Evolutionary conservation across 176 grass and related monocot species (phyloP).

Genomic region (Echinochloa phyllopogon): DNA sequence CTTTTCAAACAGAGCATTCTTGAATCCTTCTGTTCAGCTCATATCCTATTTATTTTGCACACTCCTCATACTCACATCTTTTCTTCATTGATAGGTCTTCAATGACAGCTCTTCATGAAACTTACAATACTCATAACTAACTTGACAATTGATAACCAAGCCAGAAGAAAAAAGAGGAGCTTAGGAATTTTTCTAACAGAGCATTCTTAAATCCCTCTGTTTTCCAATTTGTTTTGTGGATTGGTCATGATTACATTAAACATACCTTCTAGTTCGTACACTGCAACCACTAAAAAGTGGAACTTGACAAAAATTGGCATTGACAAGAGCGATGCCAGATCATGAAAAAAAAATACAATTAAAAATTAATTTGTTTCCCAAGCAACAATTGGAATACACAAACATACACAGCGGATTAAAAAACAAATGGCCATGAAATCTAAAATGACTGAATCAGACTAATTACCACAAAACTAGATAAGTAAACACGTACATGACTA

Average conservation of each 20-base stretch:
- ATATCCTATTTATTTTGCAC: slow-evolving; percentile 1
- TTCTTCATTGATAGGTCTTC: not conserved
- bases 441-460: slow-evolving; percentile 2
- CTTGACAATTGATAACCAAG: not conserved
- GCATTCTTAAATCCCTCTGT: not conserved
- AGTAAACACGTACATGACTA: slow-evolving; percentile 13
- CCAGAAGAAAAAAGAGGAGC: not conserved
- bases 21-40: not conserved
- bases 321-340: not conserved
- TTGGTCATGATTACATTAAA: no score
- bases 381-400: not conserved
- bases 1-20: not conserved
- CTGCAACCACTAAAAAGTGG: not conserved
- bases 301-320: not conserved
- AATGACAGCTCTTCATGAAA: not conserved
- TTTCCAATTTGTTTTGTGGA: not conserved
- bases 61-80: not conserved
- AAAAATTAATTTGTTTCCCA: not conserved
- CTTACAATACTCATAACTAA: not conserved
- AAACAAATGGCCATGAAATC: slow-evolving; percentile 5
- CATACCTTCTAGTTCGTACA: no score
- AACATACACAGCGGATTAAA: not conserved
- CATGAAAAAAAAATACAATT: not conserved
- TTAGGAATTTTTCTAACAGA: not conserved
- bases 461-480: slow-evolving; percentile 14